phyloP scores from a whole-genome alignment of 306 rosid species.

The Lupinus albus region DNA sequence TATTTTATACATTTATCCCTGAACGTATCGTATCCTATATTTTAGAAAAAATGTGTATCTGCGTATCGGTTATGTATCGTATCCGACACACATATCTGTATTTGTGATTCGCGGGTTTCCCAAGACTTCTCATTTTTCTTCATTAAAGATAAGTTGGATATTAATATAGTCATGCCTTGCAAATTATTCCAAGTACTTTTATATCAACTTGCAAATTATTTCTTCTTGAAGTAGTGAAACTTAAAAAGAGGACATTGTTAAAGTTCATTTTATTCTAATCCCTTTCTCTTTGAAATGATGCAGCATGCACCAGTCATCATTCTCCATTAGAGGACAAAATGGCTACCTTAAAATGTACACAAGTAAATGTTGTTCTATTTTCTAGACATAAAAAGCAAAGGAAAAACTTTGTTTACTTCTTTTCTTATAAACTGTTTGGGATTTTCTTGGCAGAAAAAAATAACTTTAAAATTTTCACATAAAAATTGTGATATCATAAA shows the following conservation, averaged over 20 bases:
- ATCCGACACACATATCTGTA: too few species aligned
- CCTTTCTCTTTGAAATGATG: conserved; percentile 38
- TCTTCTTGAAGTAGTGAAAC: neutral
- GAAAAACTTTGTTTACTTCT: conserved; percentile 27
- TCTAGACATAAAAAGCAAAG: conserved; percentile 24
- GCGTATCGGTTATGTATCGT: too few species aligned
- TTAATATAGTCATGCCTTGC: conserved; percentile 1
- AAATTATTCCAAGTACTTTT: conserved; percentile 11
- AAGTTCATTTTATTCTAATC: conserved; percentile 30
- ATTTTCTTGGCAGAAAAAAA: conserved; percentile 14
- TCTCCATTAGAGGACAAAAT: conserved; percentile 30
- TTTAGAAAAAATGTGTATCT: too few species aligned
- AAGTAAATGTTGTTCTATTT: conserved; percentile 21
- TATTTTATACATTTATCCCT: too few species aligned
- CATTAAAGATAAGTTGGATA: conserved; percentile 30
- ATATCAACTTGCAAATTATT: neutral
- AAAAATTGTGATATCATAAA: conserved; percentile 21
- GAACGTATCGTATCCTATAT: too few species aligned
- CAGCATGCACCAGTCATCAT: conserved; percentile 38
- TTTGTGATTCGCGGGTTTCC: too few species aligned
- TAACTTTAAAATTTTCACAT: conserved; percentile 16
- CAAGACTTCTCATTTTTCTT: conserved; percentile 18
- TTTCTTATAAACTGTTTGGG: conserved; percentile 4
- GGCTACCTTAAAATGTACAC: conserved; percentile 30
- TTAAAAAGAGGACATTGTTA: conserved; percentile 10